These are phyloP conservation scores for Eimeria necatrix DNA, from an alignment of 169 alveolate genomes.

Conservation along the genomic window DNA sequence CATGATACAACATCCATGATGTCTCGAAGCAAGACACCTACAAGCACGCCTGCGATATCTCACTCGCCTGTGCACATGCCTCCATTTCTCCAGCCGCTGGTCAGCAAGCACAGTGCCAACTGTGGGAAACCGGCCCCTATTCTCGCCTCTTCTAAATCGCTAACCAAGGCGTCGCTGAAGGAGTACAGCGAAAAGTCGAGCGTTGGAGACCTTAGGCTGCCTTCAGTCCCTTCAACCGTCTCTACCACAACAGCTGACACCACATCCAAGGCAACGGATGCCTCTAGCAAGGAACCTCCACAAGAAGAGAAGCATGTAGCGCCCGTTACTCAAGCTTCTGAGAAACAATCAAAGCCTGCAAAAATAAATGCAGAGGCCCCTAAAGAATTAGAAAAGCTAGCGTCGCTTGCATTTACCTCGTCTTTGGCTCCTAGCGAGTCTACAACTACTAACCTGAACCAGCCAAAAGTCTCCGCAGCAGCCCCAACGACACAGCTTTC, in stretches of 20 bases:
- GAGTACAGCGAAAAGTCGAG: slow-evolving; percentile 10
- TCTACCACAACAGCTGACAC: slow-evolving; percentile 47
- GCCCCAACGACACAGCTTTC: background rate
- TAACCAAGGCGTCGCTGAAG: background rate
- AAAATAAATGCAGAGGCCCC: background rate
- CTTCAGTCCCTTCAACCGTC: slow-evolving; percentile 58
- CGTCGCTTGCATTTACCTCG: background rate
- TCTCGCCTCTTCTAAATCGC: background rate
- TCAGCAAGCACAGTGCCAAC: background rate
- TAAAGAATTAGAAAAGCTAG: background rate
- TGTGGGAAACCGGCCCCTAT: background rate
- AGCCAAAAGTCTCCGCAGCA: background rate
- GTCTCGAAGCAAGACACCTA: background rate
- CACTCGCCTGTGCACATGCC: slow-evolving; percentile 5
- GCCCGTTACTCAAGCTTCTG: background rate
- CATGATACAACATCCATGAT: background rate
- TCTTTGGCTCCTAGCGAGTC: background rate
- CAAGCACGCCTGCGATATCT: background rate
- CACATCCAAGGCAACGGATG: slow-evolving; percentile 8
- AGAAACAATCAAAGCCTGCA: background rate
- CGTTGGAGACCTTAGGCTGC: background rate
- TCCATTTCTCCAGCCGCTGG: slow-evolving; percentile 45
- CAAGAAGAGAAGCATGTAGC: background rate
- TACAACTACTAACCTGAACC: background rate
- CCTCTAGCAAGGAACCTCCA: slow-evolving; percentile 14